Evolutionary conservation across 768 basidiomycete genomes (phyloP).

Genomic region (Phanerodontia chrysosporium): DNA sequence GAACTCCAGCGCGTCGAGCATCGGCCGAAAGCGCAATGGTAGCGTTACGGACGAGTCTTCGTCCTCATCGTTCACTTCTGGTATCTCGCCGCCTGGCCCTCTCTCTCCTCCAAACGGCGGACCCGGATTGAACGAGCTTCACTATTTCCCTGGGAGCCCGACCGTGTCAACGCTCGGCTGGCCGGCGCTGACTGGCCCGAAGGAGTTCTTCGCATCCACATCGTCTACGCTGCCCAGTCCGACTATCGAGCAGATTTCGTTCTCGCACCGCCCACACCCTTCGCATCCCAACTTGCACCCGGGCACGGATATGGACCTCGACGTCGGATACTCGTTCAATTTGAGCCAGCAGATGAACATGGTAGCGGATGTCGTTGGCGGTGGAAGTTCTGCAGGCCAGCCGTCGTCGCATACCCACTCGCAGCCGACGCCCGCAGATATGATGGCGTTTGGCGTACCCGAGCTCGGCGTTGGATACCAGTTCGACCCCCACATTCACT

Average conservation of each 20-base stretch:
- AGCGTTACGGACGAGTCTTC: neutral
- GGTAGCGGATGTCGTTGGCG: constrained; percentile 31
- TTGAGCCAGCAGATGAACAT: constrained; percentile 32
- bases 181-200: constrained; percentile 1
- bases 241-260: constrained; percentile 4
- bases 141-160: constrained; percentile 7
- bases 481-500: constrained; percentile 12
- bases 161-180: constrained; percentile 7
- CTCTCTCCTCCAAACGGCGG: neutral
- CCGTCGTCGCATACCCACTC: too few relatives aligned
- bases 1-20: neutral
- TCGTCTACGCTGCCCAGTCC: constrained; percentile 14
- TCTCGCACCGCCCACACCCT: constrained; percentile 12
- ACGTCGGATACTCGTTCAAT: constrained; percentile 12
- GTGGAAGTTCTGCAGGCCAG: constrained; percentile 1
- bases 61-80: neutral
- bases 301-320: constrained; percentile 16
- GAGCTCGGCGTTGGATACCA: constrained; percentile 17
- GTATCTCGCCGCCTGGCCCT: neutral
- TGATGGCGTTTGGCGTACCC: constrained; percentile 10
- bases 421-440: neutral
- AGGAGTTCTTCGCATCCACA: neutral
- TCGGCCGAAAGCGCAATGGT: neutral
- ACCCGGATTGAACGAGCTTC: neutral
- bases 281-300: neutral